These are phyloP conservation scores for Drosera spatulata DNA, from an alignment of 179 eudicot species.

Conservation along the genomic window DNA sequence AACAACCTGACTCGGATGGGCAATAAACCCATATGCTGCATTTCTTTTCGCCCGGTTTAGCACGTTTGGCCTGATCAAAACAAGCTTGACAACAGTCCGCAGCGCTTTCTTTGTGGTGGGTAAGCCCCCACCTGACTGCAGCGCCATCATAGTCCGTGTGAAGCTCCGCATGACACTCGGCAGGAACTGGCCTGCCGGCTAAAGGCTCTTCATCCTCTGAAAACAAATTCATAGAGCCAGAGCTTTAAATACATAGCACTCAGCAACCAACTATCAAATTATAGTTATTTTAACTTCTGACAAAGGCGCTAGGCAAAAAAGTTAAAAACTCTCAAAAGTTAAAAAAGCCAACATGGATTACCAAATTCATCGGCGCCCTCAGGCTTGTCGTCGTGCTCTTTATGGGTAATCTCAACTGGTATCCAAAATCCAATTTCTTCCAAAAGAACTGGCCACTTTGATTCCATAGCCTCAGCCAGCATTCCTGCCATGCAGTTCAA, in stretches of 20 bases:
- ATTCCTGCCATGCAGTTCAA: slow-evolving; percentile 22
- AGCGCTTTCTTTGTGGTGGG: slow-evolving; percentile 86
- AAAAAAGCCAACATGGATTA: slow-evolving; percentile 19
- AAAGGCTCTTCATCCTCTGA: slow-evolving; percentile 69
- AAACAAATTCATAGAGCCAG: slow-evolving; percentile 78
- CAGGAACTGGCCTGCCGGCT: slow-evolving; percentile 72
- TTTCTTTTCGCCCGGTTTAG: slow-evolving; percentile 59
- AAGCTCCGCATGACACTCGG: slow-evolving; percentile 66
- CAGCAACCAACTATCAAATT: slow-evolving; percentile 9
- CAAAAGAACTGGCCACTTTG: slow-evolving; percentile 52
- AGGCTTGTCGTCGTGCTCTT: slow-evolving; percentile 78
- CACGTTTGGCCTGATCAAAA: slow-evolving; percentile 68
- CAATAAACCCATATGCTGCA: slow-evolving; percentile 98
- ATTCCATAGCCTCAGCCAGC: slow-evolving; percentile 46
- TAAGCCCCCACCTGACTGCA: slow-evolving; percentile 95
- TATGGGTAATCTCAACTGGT: slow-evolving; percentile 38
- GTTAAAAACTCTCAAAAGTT: too few relatives aligned
- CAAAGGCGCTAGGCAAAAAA: background rate
- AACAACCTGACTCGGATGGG: slow-evolving; percentile 82
- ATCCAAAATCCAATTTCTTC: slow-evolving; percentile 82
- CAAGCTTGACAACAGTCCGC: slow-evolving; percentile 95
- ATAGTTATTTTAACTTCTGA: too few relatives aligned
- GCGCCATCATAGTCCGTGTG: slow-evolving; percentile 82
- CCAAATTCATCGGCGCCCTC: slow-evolving; percentile 62
- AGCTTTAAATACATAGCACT: slow-evolving; percentile 25